These are phyloP conservation scores for Penicillium mononematosum DNA, from an alignment of 495 filamentous ascomycete species.

Conservation along the genomic window DNA sequence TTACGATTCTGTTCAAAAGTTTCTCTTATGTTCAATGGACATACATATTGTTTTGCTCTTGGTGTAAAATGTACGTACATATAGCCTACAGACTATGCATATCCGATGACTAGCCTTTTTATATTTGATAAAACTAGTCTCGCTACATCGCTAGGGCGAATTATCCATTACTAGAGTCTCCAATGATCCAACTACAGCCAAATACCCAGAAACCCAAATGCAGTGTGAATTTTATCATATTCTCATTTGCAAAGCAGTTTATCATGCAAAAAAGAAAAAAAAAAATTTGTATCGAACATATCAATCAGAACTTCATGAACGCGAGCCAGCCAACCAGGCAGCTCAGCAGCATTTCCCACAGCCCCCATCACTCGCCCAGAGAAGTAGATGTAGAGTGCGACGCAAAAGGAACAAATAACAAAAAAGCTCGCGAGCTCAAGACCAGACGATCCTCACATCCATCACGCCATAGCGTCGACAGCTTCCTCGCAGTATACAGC, in stretches of 20 bases:
- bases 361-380: neutral
- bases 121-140: neutral
- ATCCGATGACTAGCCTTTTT: neutral
- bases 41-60: conserved; percentile 6
- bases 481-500: neutral
- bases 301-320: conserved; percentile 15
- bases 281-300: conserved; percentile 9
- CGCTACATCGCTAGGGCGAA: neutral
- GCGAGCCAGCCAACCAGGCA: conserved; percentile 1
- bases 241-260: neutral
- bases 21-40: conserved; percentile 10
- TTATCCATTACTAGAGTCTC: neutral
- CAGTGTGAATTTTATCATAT: conserved; percentile 1
- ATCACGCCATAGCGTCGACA: neutral
- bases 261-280: conserved; percentile 14
- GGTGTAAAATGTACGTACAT: neutral
- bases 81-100: neutral
- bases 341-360: conserved; percentile 6
- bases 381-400: neutral
- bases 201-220: neutral
- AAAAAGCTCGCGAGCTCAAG: neutral
- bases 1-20: conserved; percentile 17
- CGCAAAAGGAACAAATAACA: neutral
- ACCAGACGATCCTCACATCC: neutral
- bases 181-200: neutral